phyloP scores from a whole-genome alignment of 768 basidiomycete species.

The Panellus pusillus region DNA sequence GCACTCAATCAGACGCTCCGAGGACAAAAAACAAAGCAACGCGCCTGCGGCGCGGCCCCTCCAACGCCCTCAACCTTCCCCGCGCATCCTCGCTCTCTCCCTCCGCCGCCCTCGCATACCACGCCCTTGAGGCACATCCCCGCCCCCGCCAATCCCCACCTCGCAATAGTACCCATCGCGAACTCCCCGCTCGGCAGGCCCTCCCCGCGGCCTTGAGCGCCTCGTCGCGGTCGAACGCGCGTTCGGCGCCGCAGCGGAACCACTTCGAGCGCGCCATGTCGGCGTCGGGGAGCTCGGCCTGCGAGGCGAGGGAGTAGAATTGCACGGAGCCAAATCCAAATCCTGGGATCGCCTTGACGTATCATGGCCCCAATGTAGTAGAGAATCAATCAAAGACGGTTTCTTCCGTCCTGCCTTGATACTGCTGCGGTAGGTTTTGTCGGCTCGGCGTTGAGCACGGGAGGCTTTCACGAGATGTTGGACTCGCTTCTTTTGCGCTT shows the following conservation, averaged over 20 bases:
- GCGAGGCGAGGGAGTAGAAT: conserved; percentile 81
- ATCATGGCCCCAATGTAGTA: no score
- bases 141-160: conserved; percentile 82
- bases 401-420: conserved; percentile 34
- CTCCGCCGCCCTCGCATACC: conserved; percentile 77
- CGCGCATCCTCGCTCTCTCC: conserved; percentile 84
- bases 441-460: conserved; percentile 45
- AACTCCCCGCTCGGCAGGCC: conserved; percentile 85
- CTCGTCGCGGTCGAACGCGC: conserved; percentile 93
- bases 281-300: conserved; percentile 87
- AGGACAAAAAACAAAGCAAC: no score
- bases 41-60: conserved; percentile 55
- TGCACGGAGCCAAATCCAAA: conserved; percentile 77
- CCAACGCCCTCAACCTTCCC: conserved; percentile 70
- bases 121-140: conserved; percentile 65
- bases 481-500: conserved; percentile 57
- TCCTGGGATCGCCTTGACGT: no score
- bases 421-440: conserved; percentile 55
- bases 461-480: conserved; percentile 43
- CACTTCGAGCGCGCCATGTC: conserved; percentile 97
- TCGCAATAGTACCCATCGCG: conserved; percentile 93
- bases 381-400: no score
- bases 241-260: conserved; percentile 86
- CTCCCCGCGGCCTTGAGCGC: conserved; percentile 74
- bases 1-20: no score